Conservation (phyloP, 352 stramenopile genomes). For the Pythium dissotocum region DNA sequence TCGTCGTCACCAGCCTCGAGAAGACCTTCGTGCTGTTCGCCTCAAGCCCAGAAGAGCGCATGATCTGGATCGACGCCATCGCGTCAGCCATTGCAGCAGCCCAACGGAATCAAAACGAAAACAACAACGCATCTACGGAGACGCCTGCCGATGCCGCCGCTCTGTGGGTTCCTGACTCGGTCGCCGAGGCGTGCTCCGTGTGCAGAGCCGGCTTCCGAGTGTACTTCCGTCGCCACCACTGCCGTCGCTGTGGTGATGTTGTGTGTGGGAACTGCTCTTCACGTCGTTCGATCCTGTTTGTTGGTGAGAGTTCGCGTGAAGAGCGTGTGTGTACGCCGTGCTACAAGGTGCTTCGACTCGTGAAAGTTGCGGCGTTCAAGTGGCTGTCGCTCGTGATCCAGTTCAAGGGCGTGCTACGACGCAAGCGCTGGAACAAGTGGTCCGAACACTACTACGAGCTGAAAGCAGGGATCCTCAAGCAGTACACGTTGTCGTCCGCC, state of each 20-base stretch:
- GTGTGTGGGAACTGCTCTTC: slow-evolving; percentile 81
- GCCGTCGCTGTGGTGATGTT: slow-evolving; percentile 71
- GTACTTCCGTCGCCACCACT: slow-evolving; percentile 84
- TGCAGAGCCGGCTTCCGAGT: slow-evolving; percentile 67
- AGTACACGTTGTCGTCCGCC: slow-evolving; percentile 67
- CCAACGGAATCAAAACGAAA: slow-evolving; percentile 35
- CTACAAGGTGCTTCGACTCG: slow-evolving; percentile 62
- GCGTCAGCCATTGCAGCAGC: slow-evolving; percentile 52
- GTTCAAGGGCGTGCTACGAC: slow-evolving; percentile 67
- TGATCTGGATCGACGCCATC: slow-evolving; percentile 66
- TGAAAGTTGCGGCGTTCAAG: slow-evolving; percentile 61
- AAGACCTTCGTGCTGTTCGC: slow-evolving; percentile 85
- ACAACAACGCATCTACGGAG: slow-evolving; percentile 24
- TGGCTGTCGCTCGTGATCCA: slow-evolving; percentile 76
- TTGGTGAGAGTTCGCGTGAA: slow-evolving; percentile 57
- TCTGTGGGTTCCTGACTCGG: slow-evolving; percentile 74
- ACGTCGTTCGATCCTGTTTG: slow-evolving; percentile 66
- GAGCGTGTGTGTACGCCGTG: slow-evolving; percentile 76
- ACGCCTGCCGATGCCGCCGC: slow-evolving; percentile 59
- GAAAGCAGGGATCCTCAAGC: slow-evolving; percentile 68
- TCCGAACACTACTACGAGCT: slow-evolving; percentile 83
- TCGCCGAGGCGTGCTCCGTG: slow-evolving; percentile 66
- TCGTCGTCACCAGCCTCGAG: slow-evolving; percentile 76
- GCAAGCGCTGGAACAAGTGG: slow-evolving; percentile 79
- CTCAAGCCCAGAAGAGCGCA: slow-evolving; percentile 40